These are phyloP conservation scores for Cucurbitaria berberidis DNA, from an alignment of 2,329 filamentous ascomycete species.

Conservation along the genomic window DNA sequence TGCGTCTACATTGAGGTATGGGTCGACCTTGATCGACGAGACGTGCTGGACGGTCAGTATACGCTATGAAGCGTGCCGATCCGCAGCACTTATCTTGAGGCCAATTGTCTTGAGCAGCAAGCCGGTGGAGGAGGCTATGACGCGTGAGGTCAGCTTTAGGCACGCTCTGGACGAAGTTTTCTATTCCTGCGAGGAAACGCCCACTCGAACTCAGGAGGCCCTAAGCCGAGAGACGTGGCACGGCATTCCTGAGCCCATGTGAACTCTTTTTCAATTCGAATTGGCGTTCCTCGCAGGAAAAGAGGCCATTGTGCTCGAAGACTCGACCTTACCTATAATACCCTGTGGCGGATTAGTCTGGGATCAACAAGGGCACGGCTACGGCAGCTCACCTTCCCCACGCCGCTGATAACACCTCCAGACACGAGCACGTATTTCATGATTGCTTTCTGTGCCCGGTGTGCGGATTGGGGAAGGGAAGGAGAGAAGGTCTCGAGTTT, in stretches of 20 bases:
- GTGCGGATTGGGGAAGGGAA: conserved; percentile 52
- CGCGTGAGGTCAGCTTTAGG: conserved; percentile 37
- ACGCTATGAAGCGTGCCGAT: conserved; percentile 14
- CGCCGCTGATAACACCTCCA: conserved; percentile 62
- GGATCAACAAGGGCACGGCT: conserved; percentile 15
- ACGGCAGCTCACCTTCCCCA: conserved; percentile 54
- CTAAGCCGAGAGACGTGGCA: not conserved
- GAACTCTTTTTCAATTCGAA: not conserved
- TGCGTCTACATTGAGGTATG: conserved; percentile 79
- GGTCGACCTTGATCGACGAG: conserved; percentile 73
- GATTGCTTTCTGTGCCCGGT: conserved; percentile 53
- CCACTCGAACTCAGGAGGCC: conserved; percentile 7
- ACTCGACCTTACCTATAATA: conserved; percentile 64
- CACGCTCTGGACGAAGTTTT: conserved; percentile 1
- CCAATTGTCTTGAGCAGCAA: conserved; percentile 81
- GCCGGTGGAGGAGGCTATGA: conserved; percentile 70
- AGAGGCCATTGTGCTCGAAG: not conserved
- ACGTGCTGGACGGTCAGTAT: conserved; percentile 57
- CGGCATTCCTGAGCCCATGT: not conserved
- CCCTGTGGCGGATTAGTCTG: conserved; percentile 54
- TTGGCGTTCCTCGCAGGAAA: not conserved
- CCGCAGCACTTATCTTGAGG: conserved; percentile 68
- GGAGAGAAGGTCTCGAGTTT: conserved; percentile 30
- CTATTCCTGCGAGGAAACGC: not conserved
- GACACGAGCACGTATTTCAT: conserved; percentile 86